Evolutionary conservation across 208 protist genomes (phyloP).

Genomic region (Porcisia deanei): DNA sequence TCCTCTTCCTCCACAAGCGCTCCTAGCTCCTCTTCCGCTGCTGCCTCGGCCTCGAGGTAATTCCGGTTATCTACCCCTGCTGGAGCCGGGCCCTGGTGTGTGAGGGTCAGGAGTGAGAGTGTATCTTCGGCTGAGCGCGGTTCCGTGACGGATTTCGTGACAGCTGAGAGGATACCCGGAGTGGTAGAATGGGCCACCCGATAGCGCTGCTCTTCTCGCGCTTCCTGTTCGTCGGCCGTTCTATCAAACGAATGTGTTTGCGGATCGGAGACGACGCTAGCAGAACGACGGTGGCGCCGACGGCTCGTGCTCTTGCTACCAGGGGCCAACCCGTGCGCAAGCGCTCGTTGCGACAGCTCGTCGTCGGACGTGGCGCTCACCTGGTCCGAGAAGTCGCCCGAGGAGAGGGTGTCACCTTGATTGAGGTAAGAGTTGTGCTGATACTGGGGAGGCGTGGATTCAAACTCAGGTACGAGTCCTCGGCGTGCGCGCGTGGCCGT

Average conservation of each 20-base stretch:
- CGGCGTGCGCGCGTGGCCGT: slow-evolving; percentile 34
- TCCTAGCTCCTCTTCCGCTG: no score
- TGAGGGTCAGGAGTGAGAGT: slow-evolving; percentile 21
- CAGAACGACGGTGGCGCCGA: background rate
- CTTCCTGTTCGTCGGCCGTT: background rate
- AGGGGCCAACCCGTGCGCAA: slow-evolving; percentile 9
- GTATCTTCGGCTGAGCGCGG: slow-evolving; percentile 11
- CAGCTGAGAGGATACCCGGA: background rate
- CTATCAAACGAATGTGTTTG: background rate
- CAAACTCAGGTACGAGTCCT: slow-evolving; percentile 54
- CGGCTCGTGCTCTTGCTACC: slow-evolving; percentile 16
- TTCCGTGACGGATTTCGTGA: background rate
- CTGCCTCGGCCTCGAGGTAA: background rate
- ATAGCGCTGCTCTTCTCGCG: background rate
- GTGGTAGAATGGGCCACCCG: background rate
- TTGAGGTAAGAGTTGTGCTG: slow-evolving; percentile 10
- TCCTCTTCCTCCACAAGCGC: no score
- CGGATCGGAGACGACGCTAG: background rate
- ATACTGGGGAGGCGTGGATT: slow-evolving; percentile 26
- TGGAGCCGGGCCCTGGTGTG: background rate
- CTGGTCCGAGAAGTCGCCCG: slow-evolving; percentile 34
- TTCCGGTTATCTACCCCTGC: background rate
- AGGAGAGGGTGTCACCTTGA: background rate
- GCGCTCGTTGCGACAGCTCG: slow-evolving; percentile 37
- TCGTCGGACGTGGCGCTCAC: slow-evolving; percentile 79